phyloP scores from a whole-genome alignment of 768 basidiomycete species.

The Termitomyces sp. region DNA sequence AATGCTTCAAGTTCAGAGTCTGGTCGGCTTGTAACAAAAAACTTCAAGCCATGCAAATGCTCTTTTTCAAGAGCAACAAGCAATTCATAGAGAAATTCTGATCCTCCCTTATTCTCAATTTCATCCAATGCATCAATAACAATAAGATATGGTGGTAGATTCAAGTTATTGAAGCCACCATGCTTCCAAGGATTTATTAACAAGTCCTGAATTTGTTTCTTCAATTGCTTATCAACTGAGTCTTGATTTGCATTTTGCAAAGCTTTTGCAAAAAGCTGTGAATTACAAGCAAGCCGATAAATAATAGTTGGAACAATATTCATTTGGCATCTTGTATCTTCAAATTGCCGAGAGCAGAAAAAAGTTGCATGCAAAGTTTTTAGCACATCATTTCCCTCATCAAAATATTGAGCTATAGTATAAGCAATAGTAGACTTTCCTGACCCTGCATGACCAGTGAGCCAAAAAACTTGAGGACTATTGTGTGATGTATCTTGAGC shows the following conservation, averaged over 20 bases:
- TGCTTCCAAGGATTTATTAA: not conserved
- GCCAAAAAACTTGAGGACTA: constrained; percentile 9
- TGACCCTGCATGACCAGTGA: too few relatives aligned
- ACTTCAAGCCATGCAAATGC: too few relatives aligned
- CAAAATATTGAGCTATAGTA: too few relatives aligned
- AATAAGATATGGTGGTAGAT: constrained; percentile 5
- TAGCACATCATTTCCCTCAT: constrained; percentile 12
- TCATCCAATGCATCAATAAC: constrained; percentile 11
- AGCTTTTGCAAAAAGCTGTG: not conserved
- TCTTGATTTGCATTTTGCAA: not conserved
- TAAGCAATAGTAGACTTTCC: too few relatives aligned
- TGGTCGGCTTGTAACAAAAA: constrained; percentile 15
- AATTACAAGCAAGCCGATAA: constrained; percentile 2
- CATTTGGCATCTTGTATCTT: too few relatives aligned
- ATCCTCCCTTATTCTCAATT: constrained; percentile 9
- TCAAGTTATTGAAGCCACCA: not conserved
- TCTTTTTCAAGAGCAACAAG: too few relatives aligned
- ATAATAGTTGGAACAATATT: constrained; percentile 17
- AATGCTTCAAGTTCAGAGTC: constrained; percentile 10
- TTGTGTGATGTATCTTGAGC: constrained; percentile 7
- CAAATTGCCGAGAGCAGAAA: too few relatives aligned
- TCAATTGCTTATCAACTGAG: not conserved
- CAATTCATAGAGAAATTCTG: constrained; percentile 3
- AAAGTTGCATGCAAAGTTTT: constrained; percentile 22
- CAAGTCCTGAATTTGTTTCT: constrained; percentile 14